Percentiles rank a stretch among this genome's conserved stretches.
Evolutionary conservation across 164 flowering plant genomes (phyloP).

Genomic region (Umbilicus rupestris): DNA sequence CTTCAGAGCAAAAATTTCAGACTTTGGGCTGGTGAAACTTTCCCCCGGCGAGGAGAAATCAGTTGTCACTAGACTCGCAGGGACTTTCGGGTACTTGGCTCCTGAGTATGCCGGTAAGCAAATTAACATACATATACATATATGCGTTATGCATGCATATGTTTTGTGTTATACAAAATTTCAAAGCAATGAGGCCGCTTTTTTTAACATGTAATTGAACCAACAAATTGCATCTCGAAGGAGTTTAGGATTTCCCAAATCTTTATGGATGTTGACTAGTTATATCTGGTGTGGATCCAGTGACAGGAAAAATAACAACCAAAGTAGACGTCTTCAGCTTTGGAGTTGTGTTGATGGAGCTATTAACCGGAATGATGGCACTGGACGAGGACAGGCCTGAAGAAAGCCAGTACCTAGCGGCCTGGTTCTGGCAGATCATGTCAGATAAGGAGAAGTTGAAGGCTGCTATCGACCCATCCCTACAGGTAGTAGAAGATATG

Average conservation of each 20-base stretch:
- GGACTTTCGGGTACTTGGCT: slow-evolving; percentile 64
- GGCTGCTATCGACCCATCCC: slow-evolving; percentile 42
- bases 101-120: slow-evolving; percentile 66
- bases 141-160: background rate
- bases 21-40: slow-evolving; percentile 61
- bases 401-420: slow-evolving; percentile 50
- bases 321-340: slow-evolving; percentile 61
- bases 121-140: background rate
- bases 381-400: slow-evolving; percentile 53
- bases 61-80: slow-evolving; percentile 52
- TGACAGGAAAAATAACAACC: slow-evolving; percentile 55
- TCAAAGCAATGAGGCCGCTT: too few species aligned
- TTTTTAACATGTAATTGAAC: too few species aligned
- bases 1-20: slow-evolving; percentile 58
- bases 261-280: background rate
- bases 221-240: background rate
- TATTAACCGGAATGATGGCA: slow-evolving; percentile 52
- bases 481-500: slow-evolving; percentile 33
- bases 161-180: background rate
- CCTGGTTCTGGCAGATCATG: slow-evolving; percentile 52
- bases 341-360: slow-evolving; percentile 60
- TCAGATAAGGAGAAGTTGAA: slow-evolving; percentile 34
- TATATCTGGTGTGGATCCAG: slow-evolving; percentile 19
- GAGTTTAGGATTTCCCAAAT: background rate
- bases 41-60: slow-evolving; percentile 54